A percentile compares a stretch with the other conserved stretches of the same genome.
Conservation (phyloP, 345 rosid genomes). For the Lepidium aucheri region DNA sequence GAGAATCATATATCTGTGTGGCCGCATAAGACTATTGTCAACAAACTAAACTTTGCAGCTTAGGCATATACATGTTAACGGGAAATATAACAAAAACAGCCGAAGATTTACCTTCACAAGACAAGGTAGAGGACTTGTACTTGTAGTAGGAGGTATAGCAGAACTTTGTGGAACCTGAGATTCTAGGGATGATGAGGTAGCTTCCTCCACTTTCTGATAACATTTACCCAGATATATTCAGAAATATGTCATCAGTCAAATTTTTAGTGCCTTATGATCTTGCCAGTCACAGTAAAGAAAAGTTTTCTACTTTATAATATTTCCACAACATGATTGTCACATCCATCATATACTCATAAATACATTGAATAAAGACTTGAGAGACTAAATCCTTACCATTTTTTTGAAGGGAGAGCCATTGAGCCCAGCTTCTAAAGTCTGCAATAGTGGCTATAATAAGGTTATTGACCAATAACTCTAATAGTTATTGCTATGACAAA, state of each 20-base stretch:
- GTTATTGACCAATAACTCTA: not conserved
- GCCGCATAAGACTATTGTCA: not conserved
- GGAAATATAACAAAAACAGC: not conserved
- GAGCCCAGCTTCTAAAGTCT: constrained; percentile 36
- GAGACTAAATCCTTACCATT: constrained; percentile 42
- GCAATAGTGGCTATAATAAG: not conserved
- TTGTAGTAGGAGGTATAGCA: constrained; percentile 13
- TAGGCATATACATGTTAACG: not conserved
- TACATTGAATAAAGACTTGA: not conserved
- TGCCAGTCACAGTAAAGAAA: not conserved
- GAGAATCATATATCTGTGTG: constrained; percentile 68
- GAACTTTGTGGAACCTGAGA: constrained; percentile 25
- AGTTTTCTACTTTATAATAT: not conserved
- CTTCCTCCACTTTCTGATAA: constrained; percentile 54
- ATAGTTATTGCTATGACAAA: not conserved
- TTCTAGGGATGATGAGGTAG: constrained; percentile 36
- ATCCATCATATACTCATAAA: not conserved
- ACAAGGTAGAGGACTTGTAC: constrained; percentile 45
- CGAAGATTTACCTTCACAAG: constrained; percentile 54
- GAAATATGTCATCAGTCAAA: not conserved
- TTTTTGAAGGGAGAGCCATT: constrained; percentile 50
- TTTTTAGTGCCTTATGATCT: not conserved
- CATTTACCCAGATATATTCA: not conserved
- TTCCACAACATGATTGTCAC: not conserved
- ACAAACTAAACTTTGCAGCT: not conserved